A percentile compares a stretch with the other conserved stretches of the same genome.
phyloP scores from a whole-genome alignment of 2,329 filamentous ascomycete genomes.

The Escovopsis weberi region DNA sequence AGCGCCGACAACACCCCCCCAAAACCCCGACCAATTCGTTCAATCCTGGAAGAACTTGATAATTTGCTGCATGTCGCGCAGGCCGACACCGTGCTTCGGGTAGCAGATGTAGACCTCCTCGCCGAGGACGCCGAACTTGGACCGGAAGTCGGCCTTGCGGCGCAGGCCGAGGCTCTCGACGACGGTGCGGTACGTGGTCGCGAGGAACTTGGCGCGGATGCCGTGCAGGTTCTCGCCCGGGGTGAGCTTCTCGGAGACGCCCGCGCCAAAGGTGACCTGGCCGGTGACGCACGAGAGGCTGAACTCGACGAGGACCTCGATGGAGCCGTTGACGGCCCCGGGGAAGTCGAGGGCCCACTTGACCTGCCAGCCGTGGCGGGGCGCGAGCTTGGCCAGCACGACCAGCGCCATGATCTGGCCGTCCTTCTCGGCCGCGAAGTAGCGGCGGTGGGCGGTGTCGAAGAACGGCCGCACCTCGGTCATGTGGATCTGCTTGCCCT shows the following conservation, averaged over 20 bases:
- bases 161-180: conserved; percentile 70
- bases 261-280: conserved; percentile 73
- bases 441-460: conserved; percentile 68
- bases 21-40: background rate
- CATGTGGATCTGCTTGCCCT: conserved; percentile 74
- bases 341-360: conserved; percentile 96
- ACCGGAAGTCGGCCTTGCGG: conserved; percentile 76
- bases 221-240: conserved; percentile 73
- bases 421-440: conserved; percentile 66
- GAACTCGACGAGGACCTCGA: conserved; percentile 67
- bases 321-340: conserved; percentile 68
- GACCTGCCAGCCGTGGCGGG: conserved; percentile 77
- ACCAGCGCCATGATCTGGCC: conserved; percentile 63
- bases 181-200: conserved; percentile 68
- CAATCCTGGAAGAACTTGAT: conserved; percentile 77
- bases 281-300: conserved; percentile 40
- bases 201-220: conserved; percentile 65
- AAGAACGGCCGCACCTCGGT: conserved; percentile 85
- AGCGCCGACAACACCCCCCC: too few species aligned
- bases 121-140: conserved; percentile 75
- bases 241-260: conserved; percentile 58
- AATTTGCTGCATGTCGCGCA: conserved; percentile 70
- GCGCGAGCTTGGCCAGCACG: conserved; percentile 69
- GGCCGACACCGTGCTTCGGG: conserved; percentile 69
- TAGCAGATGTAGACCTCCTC: conserved; percentile 86